Percentiles rank a stretch among this genome's conserved stretches.
Conservation (phyloP, 176 grass and related monocot species). For the Raddia distichophylla region DNA sequence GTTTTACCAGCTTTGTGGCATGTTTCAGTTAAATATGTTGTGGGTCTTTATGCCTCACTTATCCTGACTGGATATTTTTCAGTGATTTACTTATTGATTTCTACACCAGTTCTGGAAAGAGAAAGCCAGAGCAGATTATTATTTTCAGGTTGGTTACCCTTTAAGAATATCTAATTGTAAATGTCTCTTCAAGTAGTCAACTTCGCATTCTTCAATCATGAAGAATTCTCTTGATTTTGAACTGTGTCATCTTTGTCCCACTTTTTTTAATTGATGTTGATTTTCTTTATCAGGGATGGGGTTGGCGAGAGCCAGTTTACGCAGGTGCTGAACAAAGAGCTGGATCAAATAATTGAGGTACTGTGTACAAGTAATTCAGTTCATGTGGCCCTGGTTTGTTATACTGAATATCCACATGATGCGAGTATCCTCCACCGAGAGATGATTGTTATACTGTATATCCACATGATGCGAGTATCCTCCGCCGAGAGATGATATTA, state of each 20-base stretch:
- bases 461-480: not conserved
- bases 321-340: conserved; percentile 85
- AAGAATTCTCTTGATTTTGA: not conserved
- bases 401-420: not conserved
- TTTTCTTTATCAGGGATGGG: conserved; percentile 62
- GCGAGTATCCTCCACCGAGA: not conserved
- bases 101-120: conserved; percentile 78
- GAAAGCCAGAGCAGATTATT: conserved; percentile 79
- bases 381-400: not conserved
- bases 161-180: not conserved
- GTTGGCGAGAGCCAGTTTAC: conserved; percentile 90
- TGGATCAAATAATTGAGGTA: conserved; percentile 96
- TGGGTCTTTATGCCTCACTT: not conserved
- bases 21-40: not conserved
- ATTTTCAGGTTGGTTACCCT: conserved; percentile 65
- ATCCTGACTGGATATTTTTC: not conserved
- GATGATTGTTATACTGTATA: too few species aligned
- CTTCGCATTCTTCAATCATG: not conserved
- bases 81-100: conserved; percentile 85
- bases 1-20: not conserved
- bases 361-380: not conserved
- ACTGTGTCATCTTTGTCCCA: not conserved
- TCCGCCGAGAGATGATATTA: not conserved
- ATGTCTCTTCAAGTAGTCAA: not conserved
- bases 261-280: not conserved